Conservation (phyloP, 768 basidiomycete genomes). For the Leccinum truebloodii region DNA sequence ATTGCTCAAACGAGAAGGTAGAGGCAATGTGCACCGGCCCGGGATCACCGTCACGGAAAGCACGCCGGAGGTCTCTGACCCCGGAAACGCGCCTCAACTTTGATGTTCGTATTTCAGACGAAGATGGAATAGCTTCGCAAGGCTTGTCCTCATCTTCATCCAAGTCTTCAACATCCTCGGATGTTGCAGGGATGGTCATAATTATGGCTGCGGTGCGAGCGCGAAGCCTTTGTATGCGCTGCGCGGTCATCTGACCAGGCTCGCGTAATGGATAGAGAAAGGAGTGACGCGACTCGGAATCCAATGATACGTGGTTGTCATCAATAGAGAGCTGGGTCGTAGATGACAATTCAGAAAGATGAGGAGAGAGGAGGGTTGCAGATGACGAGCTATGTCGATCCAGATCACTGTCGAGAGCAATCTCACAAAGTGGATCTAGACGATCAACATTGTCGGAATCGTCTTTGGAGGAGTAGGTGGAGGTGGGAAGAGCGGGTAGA, state of each 20-base stretch:
- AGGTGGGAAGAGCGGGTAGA: constrained; percentile 13
- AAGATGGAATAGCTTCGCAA: background rate
- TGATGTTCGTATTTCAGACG: constrained; percentile 1
- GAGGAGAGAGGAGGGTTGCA: constrained; percentile 22
- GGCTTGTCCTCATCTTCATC: constrained; percentile 9
- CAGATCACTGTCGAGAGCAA: constrained; percentile 16
- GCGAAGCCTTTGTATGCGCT: constrained; percentile 28
- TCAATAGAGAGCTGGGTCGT: constrained; percentile 4
- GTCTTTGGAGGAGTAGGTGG: constrained; percentile 1
- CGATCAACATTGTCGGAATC: constrained; percentile 4
- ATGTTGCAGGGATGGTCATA: constrained; percentile 30
- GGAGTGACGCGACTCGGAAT: constrained; percentile 13
- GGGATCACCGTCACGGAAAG: constrained; percentile 20
- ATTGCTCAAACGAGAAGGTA: constrained; percentile 6
- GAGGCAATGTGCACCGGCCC: constrained; percentile 10
- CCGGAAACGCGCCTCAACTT: constrained; percentile 29
- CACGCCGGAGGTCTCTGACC: constrained; percentile 26
- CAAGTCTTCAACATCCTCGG: constrained; percentile 11
- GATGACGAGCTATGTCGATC: constrained; percentile 24
- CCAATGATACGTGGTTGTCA: constrained; percentile 11
- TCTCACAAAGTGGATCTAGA: constrained; percentile 14
- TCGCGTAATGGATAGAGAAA: constrained; percentile 17
- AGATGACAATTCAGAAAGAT: constrained; percentile 8
- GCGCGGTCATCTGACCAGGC: constrained; percentile 29
- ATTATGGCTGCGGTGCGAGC: constrained; percentile 29